Percentiles rank a stretch among this genome's conserved stretches.
Conservation (phyloP, 2,329 filamentous ascomycete species). For the Curvularia sp. region DNA sequence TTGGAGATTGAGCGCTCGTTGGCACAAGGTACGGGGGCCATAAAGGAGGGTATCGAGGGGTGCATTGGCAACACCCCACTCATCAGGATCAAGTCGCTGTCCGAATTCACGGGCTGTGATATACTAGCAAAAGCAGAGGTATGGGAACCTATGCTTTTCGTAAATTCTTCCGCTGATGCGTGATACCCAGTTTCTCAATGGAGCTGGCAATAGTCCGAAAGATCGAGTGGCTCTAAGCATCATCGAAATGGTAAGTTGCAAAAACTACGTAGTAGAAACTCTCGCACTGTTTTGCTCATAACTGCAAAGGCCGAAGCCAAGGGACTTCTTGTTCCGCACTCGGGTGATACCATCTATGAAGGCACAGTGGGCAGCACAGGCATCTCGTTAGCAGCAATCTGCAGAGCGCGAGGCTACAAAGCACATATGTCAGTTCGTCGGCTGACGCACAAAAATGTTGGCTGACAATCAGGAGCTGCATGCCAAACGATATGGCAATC, state of each 20-base stretch:
- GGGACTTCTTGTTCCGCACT: conserved; percentile 76
- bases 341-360: conserved; percentile 95
- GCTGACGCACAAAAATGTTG: not conserved
- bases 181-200: conserved; percentile 76
- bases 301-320: conserved; percentile 71
- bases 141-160: conserved; percentile 9
- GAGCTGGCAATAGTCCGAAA: conserved; percentile 91
- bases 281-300: conserved; percentile 17
- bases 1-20: conserved; percentile 27
- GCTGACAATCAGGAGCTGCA: conserved; percentile 65
- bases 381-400: conserved; percentile 90
- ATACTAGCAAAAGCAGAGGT: conserved; percentile 92
- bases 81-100: conserved; percentile 83
- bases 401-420: conserved; percentile 85
- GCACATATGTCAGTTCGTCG: conserved; percentile 74
- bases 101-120: conserved; percentile 82
- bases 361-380: conserved; percentile 96
- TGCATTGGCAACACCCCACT: conserved; percentile 94
- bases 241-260: conserved; percentile 67
- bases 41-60: conserved; percentile 83
- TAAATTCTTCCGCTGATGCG: conserved; percentile 8
- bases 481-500: conserved; percentile 87
- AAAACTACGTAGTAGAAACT: not conserved
- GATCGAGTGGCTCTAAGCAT: conserved; percentile 93
- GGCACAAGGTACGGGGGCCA: conserved; percentile 41